Evolutionary conservation across 2,329 filamentous ascomycete species (phyloP).

Genomic region (Aspergillus pseudonomiae): DNA sequence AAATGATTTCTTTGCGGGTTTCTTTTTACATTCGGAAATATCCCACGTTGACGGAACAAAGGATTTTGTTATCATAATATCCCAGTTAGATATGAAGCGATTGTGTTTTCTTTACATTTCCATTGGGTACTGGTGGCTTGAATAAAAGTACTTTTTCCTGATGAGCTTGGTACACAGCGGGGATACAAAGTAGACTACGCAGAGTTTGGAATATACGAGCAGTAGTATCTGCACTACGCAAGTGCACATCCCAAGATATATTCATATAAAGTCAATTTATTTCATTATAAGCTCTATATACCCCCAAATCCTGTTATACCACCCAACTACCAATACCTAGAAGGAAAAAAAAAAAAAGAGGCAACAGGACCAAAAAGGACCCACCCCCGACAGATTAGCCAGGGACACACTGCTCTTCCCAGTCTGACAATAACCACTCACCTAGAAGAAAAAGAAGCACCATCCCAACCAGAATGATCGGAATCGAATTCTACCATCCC

Average conservation of each 20-base stretch:
- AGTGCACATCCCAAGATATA: background rate
- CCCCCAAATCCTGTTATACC: background rate
- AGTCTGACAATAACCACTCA: constrained; percentile 24
- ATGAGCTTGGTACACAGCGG: background rate
- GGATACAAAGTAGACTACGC: background rate
- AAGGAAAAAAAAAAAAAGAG: background rate
- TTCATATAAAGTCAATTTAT: background rate
- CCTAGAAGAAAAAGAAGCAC: constrained; percentile 60
- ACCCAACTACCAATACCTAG: constrained; percentile 16
- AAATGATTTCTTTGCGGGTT: constrained; percentile 41
- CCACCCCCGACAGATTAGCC: constrained; percentile 40
- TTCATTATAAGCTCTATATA: background rate
- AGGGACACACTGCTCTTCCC: constrained; percentile 16
- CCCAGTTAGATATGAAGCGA: constrained; percentile 25
- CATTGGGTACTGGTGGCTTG: background rate
- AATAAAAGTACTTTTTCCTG: background rate
- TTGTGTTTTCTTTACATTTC: constrained; percentile 3
- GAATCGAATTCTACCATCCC: constrained; percentile 77
- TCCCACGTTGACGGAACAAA: constrained; percentile 18
- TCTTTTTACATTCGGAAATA: constrained; percentile 30
- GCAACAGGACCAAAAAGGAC: constrained; percentile 15
- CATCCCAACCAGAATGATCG: constrained; percentile 86
- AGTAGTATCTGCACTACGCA: background rate
- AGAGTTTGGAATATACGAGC: background rate
- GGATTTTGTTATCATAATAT: constrained; percentile 24